Evolutionary conservation across 345 rosid genomes (phyloP), one percentile per base, ranked within the genome.

Genomic region (Gossypium turneri): DNA sequence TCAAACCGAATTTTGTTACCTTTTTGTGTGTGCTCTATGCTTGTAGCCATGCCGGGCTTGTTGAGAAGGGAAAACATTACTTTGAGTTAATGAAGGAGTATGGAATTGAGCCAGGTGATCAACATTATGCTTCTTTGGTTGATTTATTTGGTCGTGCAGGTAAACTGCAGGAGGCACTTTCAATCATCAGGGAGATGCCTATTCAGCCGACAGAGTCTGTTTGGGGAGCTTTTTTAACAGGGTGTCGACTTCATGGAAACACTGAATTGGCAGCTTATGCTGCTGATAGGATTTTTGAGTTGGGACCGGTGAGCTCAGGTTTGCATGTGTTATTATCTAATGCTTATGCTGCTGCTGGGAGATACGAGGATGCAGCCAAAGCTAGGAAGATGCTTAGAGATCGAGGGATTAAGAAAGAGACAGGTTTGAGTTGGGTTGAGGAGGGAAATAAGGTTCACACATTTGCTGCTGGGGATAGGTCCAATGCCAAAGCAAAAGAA

Each of bases 401-500:
- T 82, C 55, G 68, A 73, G 97, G 98, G 41, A 82, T 89, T 43
- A 94, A 86, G 87, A 94, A 94, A 84, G 97, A 90, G 78, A 90
- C 97, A 17, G 97, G 91, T 19, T 81, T 92, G 78, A 92, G 98
- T 66, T 94, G 98, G 97, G 92, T 94, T 48, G 97, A 94, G 82
- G 95, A 89, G 61, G 95, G 91, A 70, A 94, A 86, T 75, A 90
- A 72, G 77, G 87, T 94, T 80, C 97, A 94, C 79, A 86, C 89
- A 43, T 92, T 94, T 86, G 87, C 88, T 73, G 84, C 97, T n/a
- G 94, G 91, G 51, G 98, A 94, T 50, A 84, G 84, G 78, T 77
- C 77, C 5, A 95, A 92, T 7, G 76, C 78, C 44, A 87, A 71
- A 81, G 77, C 84, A 47, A 79, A 82, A 8, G 88, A 92, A 77